These are phyloP conservation scores for Arachnopeziza araneosa DNA, from an alignment of 2,329 filamentous ascomycete genomes.

Conservation along the genomic window DNA sequence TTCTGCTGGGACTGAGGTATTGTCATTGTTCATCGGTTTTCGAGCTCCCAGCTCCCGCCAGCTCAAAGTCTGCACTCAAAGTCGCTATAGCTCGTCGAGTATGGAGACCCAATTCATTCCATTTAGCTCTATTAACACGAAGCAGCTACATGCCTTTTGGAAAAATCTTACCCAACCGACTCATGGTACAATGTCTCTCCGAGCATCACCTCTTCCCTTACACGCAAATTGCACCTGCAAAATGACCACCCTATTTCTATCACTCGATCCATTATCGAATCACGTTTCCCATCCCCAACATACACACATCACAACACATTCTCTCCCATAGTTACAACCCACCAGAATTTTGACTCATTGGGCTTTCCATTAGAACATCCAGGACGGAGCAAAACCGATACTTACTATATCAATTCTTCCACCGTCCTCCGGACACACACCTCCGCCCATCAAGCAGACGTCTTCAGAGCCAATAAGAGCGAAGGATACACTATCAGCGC, in stretches of 20 bases:
- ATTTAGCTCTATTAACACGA: background rate
- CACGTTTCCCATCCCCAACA: slow-evolving; percentile 67
- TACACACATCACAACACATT: slow-evolving; percentile 75
- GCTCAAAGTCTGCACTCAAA: slow-evolving; percentile 21
- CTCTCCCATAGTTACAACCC: slow-evolving; percentile 75
- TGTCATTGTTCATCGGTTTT: slow-evolving; percentile 24
- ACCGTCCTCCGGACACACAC: slow-evolving; percentile 91
- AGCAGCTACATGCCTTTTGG: slow-evolving; percentile 27
- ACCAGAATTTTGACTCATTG: slow-evolving; percentile 94
- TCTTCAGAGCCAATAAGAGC: slow-evolving; percentile 66
- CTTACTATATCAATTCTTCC: slow-evolving; percentile 85
- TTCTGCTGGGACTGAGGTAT: slow-evolving; percentile 17
- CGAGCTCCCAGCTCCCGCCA: slow-evolving; percentile 13
- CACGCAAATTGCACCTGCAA: slow-evolving; percentile 81
- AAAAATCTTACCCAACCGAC: slow-evolving; percentile 61
- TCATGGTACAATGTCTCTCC: slow-evolving; percentile 79
- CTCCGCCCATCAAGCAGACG: slow-evolving; percentile 83
- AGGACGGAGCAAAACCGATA: slow-evolving; percentile 81
- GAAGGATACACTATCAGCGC: slow-evolving; percentile 86
- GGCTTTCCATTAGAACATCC: slow-evolving; percentile 86
- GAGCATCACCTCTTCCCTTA: slow-evolving; percentile 68
- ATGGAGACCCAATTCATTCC: background rate
- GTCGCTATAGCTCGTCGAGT: slow-evolving; percentile 24
- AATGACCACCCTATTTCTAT: slow-evolving; percentile 85
- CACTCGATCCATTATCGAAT: slow-evolving; percentile 88